Percentiles rank a stretch among this genome's conserved stretches.
phyloP scores from a whole-genome alignment of 345 rosid species.

The Salix exigua region DNA sequence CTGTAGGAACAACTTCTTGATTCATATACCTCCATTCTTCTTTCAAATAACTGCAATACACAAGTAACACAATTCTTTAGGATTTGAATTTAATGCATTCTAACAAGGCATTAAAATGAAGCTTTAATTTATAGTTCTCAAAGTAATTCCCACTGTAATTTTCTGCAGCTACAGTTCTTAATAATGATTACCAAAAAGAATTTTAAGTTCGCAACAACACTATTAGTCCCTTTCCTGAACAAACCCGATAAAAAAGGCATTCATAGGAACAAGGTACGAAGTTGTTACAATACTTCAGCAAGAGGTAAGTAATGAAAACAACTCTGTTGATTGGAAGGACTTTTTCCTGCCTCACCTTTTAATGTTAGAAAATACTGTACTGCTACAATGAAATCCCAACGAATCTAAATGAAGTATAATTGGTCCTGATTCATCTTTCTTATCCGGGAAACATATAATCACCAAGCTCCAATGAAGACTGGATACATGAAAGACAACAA shows the following conservation, averaged over 20 bases:
- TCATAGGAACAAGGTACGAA: too few species aligned
- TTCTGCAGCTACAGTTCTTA: background rate
- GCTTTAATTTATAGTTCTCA: background rate
- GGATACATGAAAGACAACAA: slow-evolving; percentile 23
- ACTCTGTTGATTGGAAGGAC: background rate
- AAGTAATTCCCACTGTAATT: slow-evolving; percentile 1
- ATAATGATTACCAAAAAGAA: background rate
- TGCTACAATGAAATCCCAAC: slow-evolving; percentile 63
- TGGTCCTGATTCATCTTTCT: slow-evolving; percentile 71
- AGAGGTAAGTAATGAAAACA: background rate
- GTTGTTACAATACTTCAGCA: background rate
- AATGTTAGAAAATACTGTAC: slow-evolving; percentile 53
- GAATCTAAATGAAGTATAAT: slow-evolving; percentile 91
- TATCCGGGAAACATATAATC: slow-evolving; percentile 80
- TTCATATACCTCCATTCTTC: slow-evolving; percentile 77
- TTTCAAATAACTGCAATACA: slow-evolving; percentile 50
- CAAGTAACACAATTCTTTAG: slow-evolving; percentile 2
- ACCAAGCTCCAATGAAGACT: slow-evolving; percentile 97
- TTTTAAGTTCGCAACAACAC: background rate
- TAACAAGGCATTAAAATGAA: slow-evolving; percentile 14
- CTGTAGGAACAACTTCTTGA: slow-evolving; percentile 43
- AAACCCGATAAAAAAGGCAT: too few species aligned
- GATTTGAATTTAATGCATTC: slow-evolving; percentile 7
- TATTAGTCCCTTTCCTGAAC: too few species aligned
- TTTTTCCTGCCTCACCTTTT: slow-evolving; percentile 56